phyloP scores from a whole-genome alignment of 331 rosid genomes.

The Cydonia oblonga region DNA sequence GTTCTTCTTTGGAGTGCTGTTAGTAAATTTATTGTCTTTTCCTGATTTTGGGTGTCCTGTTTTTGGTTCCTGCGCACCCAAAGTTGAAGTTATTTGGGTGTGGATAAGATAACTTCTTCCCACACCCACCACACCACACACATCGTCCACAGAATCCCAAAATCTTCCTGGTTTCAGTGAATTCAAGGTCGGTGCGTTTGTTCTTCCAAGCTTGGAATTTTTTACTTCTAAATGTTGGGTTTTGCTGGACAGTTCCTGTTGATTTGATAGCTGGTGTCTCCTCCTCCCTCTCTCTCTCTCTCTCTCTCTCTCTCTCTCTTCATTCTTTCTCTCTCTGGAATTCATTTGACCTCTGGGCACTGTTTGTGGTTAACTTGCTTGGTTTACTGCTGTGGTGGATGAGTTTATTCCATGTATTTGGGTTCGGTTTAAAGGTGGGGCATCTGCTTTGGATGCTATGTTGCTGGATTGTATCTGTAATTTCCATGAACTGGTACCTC shows the following conservation, averaged over 20 bases:
- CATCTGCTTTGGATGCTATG: constrained; percentile 67
- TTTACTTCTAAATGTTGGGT: constrained; percentile 19
- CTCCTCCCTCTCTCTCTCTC: not conserved
- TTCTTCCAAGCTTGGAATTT: constrained; percentile 20
- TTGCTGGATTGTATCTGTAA: constrained; percentile 48
- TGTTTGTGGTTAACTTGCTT: constrained; percentile 35
- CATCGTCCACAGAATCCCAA: not conserved
- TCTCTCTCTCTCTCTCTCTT: not conserved
- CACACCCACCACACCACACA: not conserved
- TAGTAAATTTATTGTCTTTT: constrained; percentile 29
- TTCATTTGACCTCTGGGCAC: constrained; percentile 17
- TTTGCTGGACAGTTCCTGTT: constrained; percentile 29
- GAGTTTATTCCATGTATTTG: constrained; percentile 73
- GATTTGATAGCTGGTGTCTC: constrained; percentile 17
- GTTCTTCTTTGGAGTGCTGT: constrained; percentile 25
- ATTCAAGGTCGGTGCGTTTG: constrained; percentile 17
- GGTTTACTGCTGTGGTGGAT: constrained; percentile 58
- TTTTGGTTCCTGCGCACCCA: constrained; percentile 4
- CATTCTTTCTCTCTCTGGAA: not conserved
- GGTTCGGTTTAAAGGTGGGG: constrained; percentile 69
- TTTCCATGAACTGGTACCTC: constrained; percentile 60
- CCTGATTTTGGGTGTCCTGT: constrained; percentile 13
- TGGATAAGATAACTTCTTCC: constrained; percentile 57
- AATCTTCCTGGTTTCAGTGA: constrained; percentile 6
- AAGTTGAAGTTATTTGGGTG: constrained; percentile 26